phyloP scores from a whole-genome alignment of 2,329 filamentous ascomycete genomes.

The Coniochaeta ligniaria region DNA sequence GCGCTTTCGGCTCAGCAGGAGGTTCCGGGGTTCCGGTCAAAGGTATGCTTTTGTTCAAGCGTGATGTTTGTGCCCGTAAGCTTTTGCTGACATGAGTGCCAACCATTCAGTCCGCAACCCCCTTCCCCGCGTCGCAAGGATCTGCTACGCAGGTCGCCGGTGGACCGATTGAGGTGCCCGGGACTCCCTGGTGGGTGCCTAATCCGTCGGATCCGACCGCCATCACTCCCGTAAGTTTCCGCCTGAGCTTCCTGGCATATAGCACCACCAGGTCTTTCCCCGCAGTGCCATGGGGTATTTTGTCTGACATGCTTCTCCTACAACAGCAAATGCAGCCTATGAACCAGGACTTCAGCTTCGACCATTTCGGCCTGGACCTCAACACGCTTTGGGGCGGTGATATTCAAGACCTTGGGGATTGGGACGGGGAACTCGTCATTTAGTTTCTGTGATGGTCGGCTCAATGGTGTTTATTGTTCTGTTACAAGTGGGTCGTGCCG shows the following conservation, averaged over 20 bases:
- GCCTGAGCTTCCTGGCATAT: neutral
- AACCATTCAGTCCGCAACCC: conserved; percentile 12
- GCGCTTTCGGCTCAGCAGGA: neutral
- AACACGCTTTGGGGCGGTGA: conserved; percentile 43
- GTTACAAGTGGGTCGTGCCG: no score
- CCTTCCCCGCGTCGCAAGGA: conserved; percentile 12
- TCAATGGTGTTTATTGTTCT: no score
- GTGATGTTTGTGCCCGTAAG: neutral
- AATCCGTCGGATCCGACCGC: conserved; percentile 23
- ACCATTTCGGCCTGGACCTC: conserved; percentile 44
- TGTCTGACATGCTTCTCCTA: conserved; percentile 18
- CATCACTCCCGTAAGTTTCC: conserved; percentile 26
- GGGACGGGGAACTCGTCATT: conserved; percentile 7
- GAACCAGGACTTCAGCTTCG: conserved; percentile 47
- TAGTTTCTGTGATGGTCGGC: neutral
- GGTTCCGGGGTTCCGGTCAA: conserved; percentile 6
- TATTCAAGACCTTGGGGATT: conserved; percentile 11
- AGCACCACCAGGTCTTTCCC: no score
- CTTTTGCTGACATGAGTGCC: neutral
- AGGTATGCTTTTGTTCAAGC: conserved; percentile 5
- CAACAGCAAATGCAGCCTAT: conserved; percentile 24
- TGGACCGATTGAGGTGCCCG: conserved; percentile 12
- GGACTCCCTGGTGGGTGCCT: conserved; percentile 17
- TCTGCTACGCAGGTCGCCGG: neutral
- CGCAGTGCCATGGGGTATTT: neutral